Conservation (phyloP, 2,329 filamentous ascomycete genomes). For the Aspergillus bombycis region DNA sequence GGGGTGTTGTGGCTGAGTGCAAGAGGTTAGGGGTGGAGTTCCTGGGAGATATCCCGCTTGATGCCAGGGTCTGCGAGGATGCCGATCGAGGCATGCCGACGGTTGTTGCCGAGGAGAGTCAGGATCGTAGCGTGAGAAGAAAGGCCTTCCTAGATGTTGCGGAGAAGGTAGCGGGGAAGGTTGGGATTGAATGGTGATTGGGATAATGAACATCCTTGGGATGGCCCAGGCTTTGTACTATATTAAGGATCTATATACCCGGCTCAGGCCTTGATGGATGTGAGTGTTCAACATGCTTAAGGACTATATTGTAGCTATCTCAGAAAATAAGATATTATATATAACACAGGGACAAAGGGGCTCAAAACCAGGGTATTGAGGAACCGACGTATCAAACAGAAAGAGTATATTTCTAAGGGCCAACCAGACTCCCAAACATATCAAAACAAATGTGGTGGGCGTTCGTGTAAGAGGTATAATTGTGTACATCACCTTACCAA, state of each 20-base stretch:
- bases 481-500: neutral
- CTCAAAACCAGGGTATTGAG: neutral
- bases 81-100: constrained; percentile 87
- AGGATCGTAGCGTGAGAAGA: constrained; percentile 66
- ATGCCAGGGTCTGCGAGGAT: constrained; percentile 83
- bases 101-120: constrained; percentile 77
- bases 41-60: constrained; percentile 84
- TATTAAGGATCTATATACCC: constrained; percentile 17
- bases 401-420: neutral
- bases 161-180: constrained; percentile 50
- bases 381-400: no score
- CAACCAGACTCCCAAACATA: neutral
- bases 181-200: constrained; percentile 46
- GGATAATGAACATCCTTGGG: neutral
- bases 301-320: neutral
- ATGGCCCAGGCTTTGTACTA: neutral
- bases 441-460: neutral
- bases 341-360: neutral
- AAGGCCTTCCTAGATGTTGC: constrained; percentile 74
- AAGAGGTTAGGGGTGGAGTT: constrained; percentile 73
- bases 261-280: neutral
- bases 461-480: neutral
- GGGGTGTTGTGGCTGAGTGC: constrained; percentile 70
- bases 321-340: neutral
- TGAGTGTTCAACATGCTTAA: neutral